Evolutionary conservation across 23 red algal genomes (phyloP).

Genomic region (Gracilaria vermiculophylla): DNA sequence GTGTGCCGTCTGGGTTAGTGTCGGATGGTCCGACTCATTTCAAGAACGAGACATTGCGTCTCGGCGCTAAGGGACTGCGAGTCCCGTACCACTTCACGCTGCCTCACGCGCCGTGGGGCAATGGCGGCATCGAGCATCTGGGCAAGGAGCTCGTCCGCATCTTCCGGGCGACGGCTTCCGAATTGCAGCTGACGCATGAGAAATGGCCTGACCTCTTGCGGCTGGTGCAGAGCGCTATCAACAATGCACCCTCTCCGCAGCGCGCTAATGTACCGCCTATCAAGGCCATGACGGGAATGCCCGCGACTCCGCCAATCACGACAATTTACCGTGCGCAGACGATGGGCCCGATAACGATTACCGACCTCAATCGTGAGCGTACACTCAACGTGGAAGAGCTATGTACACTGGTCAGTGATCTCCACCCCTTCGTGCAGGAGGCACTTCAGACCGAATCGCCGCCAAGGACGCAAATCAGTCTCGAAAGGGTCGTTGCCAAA

Average conservation of each 20-base stretch:
- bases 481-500: not conserved
- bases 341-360: not conserved
- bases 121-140: not conserved
- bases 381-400: not conserved
- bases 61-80: not conserved
- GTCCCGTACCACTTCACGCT: not conserved
- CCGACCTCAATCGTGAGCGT: not conserved
- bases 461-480: not conserved
- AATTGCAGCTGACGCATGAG: not conserved
- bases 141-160: not conserved
- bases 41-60: not conserved
- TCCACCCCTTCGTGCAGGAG: not conserved
- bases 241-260: not conserved
- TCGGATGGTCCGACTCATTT: not conserved
- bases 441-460: not conserved
- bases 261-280: not conserved
- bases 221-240: not conserved
- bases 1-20: not conserved
- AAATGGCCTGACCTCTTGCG: not conserved
- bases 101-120: not conserved
- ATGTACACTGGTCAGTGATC: not conserved
- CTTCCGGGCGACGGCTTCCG: not conserved
- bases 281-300: not conserved
- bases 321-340: not conserved
- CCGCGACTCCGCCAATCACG: not conserved